Evolutionary conservation across 257 asterid genomes (phyloP).

Genomic region (Plectranthus barbatus): DNA sequence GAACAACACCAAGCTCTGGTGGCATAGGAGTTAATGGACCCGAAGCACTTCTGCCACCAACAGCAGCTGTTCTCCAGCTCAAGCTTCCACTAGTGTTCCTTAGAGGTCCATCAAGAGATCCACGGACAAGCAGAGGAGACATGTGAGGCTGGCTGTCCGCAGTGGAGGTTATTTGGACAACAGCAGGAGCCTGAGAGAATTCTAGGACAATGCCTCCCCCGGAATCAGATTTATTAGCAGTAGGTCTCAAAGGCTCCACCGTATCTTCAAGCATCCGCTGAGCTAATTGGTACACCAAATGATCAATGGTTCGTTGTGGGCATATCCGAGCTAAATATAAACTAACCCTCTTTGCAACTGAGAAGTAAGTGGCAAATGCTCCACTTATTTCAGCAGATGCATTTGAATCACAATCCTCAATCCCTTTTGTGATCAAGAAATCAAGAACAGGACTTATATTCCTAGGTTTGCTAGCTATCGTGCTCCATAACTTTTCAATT

Average conservation of each 20-base stretch:
- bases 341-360: constrained; percentile 96
- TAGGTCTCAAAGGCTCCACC: constrained; percentile 61
- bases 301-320: constrained; percentile 97
- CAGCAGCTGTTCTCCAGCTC: constrained; percentile 98
- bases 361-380: constrained; percentile 96
- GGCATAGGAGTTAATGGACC: constrained; percentile 97
- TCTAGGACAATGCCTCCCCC: constrained; percentile 70
- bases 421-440: constrained; percentile 94
- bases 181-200: constrained; percentile 90
- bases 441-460: constrained; percentile 95
- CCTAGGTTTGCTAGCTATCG: constrained; percentile 95
- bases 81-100: constrained; percentile 94
- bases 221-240: constrained; percentile 61
- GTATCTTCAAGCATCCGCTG: constrained; percentile 98
- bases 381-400: constrained; percentile 99
- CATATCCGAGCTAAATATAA: constrained; percentile 94
- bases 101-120: constrained; percentile 93
- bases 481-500: constrained; percentile 99
- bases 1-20: constrained; percentile 81
- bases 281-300: constrained; percentile 97
- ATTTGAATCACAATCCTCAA: constrained; percentile 97
- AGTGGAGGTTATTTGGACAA: constrained; percentile 65
- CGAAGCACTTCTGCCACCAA: constrained; percentile 95
- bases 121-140: constrained; percentile 97
- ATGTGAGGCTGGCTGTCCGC: constrained; percentile 94